Conservation (phyloP, 495 filamentous ascomycete genomes). For the Lasiosphaeria ovina region DNA sequence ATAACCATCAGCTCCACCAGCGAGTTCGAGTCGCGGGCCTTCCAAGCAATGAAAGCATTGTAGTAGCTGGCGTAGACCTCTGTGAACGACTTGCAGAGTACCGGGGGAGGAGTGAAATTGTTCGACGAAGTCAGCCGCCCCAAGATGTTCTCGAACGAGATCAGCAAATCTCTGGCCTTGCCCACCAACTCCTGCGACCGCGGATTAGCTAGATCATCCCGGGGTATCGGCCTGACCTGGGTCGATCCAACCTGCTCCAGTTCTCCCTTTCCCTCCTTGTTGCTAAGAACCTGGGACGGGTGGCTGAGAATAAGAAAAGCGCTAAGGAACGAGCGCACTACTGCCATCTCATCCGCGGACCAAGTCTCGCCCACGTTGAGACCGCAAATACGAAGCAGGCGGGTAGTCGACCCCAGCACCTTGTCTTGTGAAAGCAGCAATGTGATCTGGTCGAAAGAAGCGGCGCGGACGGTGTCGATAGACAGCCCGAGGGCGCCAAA, state of each 20-base stretch:
- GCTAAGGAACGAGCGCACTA: conserved; percentile 85
- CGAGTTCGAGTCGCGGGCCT: conserved; percentile 83
- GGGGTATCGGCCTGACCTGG: conserved; percentile 44
- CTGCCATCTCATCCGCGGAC: conserved; percentile 70
- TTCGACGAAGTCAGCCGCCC: conserved; percentile 52
- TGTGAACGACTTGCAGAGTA: conserved; percentile 59
- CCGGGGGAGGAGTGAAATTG: conserved; percentile 57
- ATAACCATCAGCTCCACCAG: conserved; percentile 93
- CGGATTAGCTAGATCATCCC: conserved; percentile 55
- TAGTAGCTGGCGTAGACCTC: conserved; percentile 78
- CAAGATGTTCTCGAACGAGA: conserved; percentile 76
- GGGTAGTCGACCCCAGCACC: conserved; percentile 67
- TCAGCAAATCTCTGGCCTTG: conserved; percentile 83
- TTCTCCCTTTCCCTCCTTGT: conserved; percentile 65
- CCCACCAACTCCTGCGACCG: conserved; percentile 73
- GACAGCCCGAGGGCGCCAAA: conserved; percentile 71
- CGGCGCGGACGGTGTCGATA: conserved; percentile 68
- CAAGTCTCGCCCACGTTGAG: conserved; percentile 69
- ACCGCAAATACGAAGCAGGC: conserved; percentile 72
- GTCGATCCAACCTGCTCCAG: conserved; percentile 67
- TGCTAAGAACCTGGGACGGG: conserved; percentile 83
- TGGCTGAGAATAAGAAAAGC: conserved; percentile 92
- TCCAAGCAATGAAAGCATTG: conserved; percentile 93
- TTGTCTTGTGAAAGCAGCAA: conserved; percentile 71
- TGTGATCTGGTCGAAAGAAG: conserved; percentile 79